A percentile compares a stretch with the other conserved stretches of the same genome.
Conservation (phyloP, 345 rosid species). For the Dimocarpus longan region DNA sequence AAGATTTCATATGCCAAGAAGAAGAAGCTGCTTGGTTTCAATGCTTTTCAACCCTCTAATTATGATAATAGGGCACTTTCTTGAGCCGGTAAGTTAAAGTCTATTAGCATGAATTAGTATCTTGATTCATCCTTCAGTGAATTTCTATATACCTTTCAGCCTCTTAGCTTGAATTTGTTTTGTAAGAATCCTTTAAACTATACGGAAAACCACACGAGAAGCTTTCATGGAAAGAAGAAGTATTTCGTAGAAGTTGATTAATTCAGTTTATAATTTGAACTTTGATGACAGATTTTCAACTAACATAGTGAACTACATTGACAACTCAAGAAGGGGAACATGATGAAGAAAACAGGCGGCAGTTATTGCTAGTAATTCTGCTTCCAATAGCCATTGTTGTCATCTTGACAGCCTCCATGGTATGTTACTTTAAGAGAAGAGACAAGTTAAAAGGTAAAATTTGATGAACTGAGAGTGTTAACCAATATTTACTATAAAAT, state of each 20-base stretch:
- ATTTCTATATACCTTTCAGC: too few species aligned
- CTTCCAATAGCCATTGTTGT: constrained; percentile 27
- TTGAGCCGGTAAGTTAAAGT: constrained; percentile 23
- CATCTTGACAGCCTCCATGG: constrained; percentile 11
- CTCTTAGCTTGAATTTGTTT: too few species aligned
- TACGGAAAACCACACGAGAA: too few species aligned
- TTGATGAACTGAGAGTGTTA: neutral
- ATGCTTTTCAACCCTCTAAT: constrained; percentile 4
- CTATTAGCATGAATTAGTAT: neutral
- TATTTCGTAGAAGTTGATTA: neutral
- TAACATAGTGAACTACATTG: too few species aligned
- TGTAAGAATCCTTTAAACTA: too few species aligned
- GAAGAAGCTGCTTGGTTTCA: constrained; percentile 17
- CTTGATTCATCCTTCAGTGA: too few species aligned
- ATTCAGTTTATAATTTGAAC: neutral
- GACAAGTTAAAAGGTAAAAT: constrained; percentile 28
- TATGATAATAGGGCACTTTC: constrained; percentile 40
- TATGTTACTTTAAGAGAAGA: constrained; percentile 16
- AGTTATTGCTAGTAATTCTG: constrained; percentile 19
- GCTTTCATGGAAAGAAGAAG: too few species aligned
- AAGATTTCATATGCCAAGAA: constrained; percentile 24
- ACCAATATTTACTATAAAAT: neutral
- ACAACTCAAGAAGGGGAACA: constrained; percentile 5
- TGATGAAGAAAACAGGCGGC: constrained; percentile 10
- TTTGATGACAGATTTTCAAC: neutral